phyloP scores from a whole-genome alignment of 352 stramenopile species.

The Phytophthora foliorum region DNA sequence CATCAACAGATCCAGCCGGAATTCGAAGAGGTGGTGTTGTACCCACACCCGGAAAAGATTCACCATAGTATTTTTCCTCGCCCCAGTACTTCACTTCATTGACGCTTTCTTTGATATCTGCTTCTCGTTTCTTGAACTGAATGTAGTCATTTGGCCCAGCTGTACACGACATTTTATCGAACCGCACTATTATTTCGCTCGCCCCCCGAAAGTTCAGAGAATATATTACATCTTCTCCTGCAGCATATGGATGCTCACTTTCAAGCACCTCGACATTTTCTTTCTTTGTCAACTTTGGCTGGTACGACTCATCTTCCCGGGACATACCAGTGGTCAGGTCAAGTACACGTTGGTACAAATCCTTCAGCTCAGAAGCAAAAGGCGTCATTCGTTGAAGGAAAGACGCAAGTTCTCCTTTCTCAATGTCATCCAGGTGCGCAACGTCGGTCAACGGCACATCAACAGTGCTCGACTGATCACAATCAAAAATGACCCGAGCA shows the following conservation, averaged over 20 bases:
- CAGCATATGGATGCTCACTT: conserved; percentile 78
- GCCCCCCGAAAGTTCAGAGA: conserved; percentile 74
- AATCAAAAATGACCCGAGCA: conserved; percentile 76
- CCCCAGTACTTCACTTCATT: conserved; percentile 61
- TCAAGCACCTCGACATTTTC: conserved; percentile 83
- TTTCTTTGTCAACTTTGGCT: conserved; percentile 64
- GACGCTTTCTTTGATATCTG: conserved; percentile 21
- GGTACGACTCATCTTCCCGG: conserved; percentile 29
- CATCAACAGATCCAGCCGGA: conserved; percentile 64
- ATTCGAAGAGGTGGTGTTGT: conserved; percentile 70
- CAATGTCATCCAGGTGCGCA: conserved; percentile 50
- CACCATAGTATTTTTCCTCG: conserved; percentile 78
- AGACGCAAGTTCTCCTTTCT: conserved; percentile 47
- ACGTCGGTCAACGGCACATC: conserved; percentile 67
- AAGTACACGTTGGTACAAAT: conserved; percentile 42
- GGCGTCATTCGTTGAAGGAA: conserved; percentile 55
- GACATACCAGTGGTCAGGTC: conserved; percentile 21
- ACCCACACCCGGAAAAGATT: conserved; percentile 75
- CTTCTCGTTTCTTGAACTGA: conserved; percentile 69
- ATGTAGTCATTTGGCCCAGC: conserved; percentile 83
- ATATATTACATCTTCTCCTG: conserved; percentile 71
- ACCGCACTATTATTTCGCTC: conserved; percentile 79
- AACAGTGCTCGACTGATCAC: conserved; percentile 58
- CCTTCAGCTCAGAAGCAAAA: conserved; percentile 35
- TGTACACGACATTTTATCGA: conserved; percentile 82